Conservation (phyloP, 441 rosid genomes). For the Pelargonium hybrid region DNA sequence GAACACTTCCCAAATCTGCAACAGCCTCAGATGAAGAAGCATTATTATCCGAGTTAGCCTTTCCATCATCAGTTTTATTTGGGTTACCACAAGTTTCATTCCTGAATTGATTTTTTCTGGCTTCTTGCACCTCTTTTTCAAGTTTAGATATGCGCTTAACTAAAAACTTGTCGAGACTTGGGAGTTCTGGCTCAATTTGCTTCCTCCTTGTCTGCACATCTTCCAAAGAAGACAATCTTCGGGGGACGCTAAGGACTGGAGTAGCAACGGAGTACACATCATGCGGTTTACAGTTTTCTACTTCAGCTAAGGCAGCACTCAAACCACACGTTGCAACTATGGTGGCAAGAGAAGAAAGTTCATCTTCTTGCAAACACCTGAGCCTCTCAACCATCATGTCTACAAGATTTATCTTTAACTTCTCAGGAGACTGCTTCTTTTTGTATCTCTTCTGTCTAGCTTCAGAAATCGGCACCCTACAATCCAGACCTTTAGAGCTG, state of each 20-base stretch:
- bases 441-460: constrained; percentile 38
- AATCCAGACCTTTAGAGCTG: constrained; percentile 20
- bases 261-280: constrained; percentile 15
- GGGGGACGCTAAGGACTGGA: constrained; percentile 21
- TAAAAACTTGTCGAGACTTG: constrained; percentile 69
- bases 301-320: constrained; percentile 75
- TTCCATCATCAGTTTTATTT: constrained; percentile 17
- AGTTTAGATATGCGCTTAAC: constrained; percentile 75
- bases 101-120: constrained; percentile 33
- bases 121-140: constrained; percentile 77
- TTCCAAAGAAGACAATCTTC: constrained; percentile 35
- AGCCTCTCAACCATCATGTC: constrained; percentile 81
- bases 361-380: constrained; percentile 62
- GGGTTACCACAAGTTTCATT: constrained; percentile 14
- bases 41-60: background rate
- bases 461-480: constrained; percentile 24
- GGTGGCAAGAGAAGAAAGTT: constrained; percentile 82
- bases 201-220: constrained; percentile 22
- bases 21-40: constrained; percentile 18
- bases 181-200: constrained; percentile 36
- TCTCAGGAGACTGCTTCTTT: constrained; percentile 59
- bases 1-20: constrained; percentile 48
- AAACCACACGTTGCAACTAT: constrained; percentile 88
- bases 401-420: constrained; percentile 43
- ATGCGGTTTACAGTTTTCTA: constrained; percentile 28